Conservation (phyloP, 164 flowering plant genomes). For the Tinospora cordifolia region DNA sequence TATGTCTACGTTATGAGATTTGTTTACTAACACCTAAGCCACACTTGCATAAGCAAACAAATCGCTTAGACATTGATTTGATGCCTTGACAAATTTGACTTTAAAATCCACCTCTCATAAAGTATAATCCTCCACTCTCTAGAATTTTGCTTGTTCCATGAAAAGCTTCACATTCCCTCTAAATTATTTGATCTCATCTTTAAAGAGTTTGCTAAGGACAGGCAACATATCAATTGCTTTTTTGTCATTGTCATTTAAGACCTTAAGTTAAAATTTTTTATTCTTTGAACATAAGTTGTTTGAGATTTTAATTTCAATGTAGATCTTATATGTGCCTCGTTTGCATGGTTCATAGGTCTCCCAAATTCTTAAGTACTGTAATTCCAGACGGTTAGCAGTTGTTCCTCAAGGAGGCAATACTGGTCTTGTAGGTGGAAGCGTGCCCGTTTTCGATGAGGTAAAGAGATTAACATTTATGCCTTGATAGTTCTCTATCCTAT, state of each 20-base stretch:
- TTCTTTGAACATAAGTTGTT: slow-evolving; percentile 8
- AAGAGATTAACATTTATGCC: neutral
- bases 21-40: no score
- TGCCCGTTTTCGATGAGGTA: slow-evolving; percentile 98
- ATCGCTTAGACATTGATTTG: no score
- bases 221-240: no score
- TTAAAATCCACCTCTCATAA: neutral
- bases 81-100: no score
- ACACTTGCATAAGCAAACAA: no score
- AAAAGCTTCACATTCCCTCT: neutral
- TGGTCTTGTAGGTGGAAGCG: slow-evolving; percentile 98
- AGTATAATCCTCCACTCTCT: neutral
- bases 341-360: slow-evolving; percentile 49
- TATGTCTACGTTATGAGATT: neutral
- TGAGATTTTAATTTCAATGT: neutral
- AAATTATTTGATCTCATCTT: neutral
- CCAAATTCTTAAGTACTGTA: slow-evolving; percentile 70
- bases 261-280: no score
- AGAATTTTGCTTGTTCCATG: neutral
- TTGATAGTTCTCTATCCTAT: neutral
- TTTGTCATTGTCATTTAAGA: no score
- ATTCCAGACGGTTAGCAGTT: slow-evolving; percentile 79
- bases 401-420: slow-evolving; percentile 99
- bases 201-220: neutral
- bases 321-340: neutral